Evolutionary conservation across 1,284 basidiomycete genomes (phyloP).

Genomic region (Termitomyces sp.): DNA sequence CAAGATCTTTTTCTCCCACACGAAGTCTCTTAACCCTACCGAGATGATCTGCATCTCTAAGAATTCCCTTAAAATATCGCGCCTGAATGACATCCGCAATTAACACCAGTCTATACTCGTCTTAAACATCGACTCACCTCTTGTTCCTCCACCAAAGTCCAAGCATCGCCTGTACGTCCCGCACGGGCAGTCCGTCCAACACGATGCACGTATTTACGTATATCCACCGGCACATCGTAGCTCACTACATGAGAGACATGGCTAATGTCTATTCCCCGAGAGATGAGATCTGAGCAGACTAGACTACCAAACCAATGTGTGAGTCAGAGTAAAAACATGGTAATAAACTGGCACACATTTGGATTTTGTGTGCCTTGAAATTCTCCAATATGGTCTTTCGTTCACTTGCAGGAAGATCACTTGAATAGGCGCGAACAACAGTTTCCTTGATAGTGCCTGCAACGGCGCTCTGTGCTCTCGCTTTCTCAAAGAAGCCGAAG

Average conservation of each 20-base stretch:
- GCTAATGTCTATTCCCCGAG: conserved; percentile 19
- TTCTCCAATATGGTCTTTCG: conserved; percentile 74
- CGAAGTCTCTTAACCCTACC: conserved; percentile 69
- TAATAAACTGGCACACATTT: conserved; percentile 38
- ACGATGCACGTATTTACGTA: conserved; percentile 73
- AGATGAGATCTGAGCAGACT: not conserved
- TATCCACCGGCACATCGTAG: conserved; percentile 82
- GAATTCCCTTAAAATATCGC: conserved; percentile 83
- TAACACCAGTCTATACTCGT: conserved; percentile 56
- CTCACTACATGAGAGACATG: conserved; percentile 14
- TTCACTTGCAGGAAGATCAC: conserved; percentile 57
- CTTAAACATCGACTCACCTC: not conserved
- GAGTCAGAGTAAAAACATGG: not conserved
- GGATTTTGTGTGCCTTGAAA: conserved; percentile 79
- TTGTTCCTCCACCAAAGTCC: conserved; percentile 12
- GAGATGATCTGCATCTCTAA: conserved; percentile 73
- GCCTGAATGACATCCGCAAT: conserved; percentile 70
- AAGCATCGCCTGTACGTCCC: conserved; percentile 14
- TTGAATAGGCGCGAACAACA: conserved; percentile 66
- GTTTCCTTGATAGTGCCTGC: conserved; percentile 26
- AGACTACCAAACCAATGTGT: not conserved
- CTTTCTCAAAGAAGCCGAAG: conserved; percentile 77
- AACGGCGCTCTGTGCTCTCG: conserved; percentile 17
- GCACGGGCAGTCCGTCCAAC: conserved; percentile 16
- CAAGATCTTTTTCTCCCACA: conserved; percentile 62